Evolutionary conservation across 768 basidiomycete genomes (phyloP), one percentile per base, ranked within the genome.

Genomic region (Termitomyces bulborhizus): DNA sequence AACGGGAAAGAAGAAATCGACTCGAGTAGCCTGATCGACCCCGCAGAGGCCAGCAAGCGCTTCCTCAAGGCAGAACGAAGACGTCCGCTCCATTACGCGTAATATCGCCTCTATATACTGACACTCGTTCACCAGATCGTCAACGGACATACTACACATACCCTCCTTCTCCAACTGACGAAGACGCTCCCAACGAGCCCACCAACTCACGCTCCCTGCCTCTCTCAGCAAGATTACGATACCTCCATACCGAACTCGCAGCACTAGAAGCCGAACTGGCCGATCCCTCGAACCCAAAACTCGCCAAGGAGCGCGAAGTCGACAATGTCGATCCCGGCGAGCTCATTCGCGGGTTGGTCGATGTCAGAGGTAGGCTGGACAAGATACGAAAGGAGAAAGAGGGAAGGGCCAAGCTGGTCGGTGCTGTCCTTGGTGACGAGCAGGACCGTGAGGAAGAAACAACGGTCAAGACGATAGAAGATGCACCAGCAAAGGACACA

Each of bases 221-320:
- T 0, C 76, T 87, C 6, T 80, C 84, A 1, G 76, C 80, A 41
- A 78, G 86, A 32, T 68, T 93, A 21, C 79, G 80, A 8, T 68
- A 73, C 2, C 75, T 99, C 7, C 88, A 93, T 57, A 77, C 79
- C 2, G 96, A 99, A 64, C 75, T 98, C 0, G 69, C 79, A 0
- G 78, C 90, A 29, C 77, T 99, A 3, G 96, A 99, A 67, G 67
- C 73, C 1, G 91, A 95, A 63, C 75, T 95, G n/a, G 77, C 84
- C 0, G 88, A 92, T 60, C 90, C 89, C 9, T 80, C 89, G 3
- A 91, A 87, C 65, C 86, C 86, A 15, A 71, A 83, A 12, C 63
- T 88, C 26, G 76, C 76, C 46, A 79, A 78, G 53, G 85, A 85
- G 54, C 72, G 77, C 27, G 81, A 83, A 52, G 78, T 80, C 42